phyloP scores from a whole-genome alignment of 2,329 filamentous ascomycete genomes.

The Curvularia lunata region DNA sequence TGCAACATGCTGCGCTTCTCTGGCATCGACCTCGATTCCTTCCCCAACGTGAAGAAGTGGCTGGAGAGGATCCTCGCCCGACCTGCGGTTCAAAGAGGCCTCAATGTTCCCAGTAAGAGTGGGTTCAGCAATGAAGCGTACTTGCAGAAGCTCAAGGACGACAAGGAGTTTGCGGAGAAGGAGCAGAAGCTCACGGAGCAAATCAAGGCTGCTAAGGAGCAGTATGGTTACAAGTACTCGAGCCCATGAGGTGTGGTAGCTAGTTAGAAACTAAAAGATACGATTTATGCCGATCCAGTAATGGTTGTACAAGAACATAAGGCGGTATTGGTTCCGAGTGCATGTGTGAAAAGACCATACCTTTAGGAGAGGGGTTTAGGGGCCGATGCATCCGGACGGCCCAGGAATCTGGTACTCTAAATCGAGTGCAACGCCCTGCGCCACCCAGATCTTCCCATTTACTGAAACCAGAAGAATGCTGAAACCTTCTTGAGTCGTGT shows the following conservation, averaged over 20 bases:
- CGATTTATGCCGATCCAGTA: background rate
- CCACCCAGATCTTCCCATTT: background rate
- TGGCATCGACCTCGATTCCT: constrained; percentile 51
- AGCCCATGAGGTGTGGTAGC: constrained; percentile 35
- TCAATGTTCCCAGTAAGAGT: constrained; percentile 47
- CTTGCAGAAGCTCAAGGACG: constrained; percentile 52
- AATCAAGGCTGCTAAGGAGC: constrained; percentile 52
- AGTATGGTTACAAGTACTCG: constrained; percentile 56
- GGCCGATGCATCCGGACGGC: background rate
- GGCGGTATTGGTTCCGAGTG: too few relatives aligned
- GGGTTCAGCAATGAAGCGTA: constrained; percentile 53
- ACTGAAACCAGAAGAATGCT: constrained; percentile 1
- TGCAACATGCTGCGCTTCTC: constrained; percentile 51
- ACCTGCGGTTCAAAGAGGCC: constrained; percentile 52
- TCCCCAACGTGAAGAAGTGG: constrained; percentile 55
- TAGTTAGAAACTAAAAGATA: background rate
- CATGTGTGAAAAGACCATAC: too few relatives aligned
- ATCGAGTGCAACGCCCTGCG: background rate
- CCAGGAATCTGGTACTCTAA: background rate
- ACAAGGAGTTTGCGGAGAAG: constrained; percentile 57
- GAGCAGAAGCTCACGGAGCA: constrained; percentile 49
- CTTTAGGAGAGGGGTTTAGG: background rate
- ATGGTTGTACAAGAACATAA: background rate
- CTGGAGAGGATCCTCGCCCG: constrained; percentile 52
- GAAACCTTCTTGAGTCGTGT: constrained; percentile 6